Percentiles rank a stretch among this genome's conserved stretches.
These are phyloP conservation scores for Psophocarpus tetragonolobus DNA, from an alignment of 306 rosid genomes.

Conservation along the genomic window DNA sequence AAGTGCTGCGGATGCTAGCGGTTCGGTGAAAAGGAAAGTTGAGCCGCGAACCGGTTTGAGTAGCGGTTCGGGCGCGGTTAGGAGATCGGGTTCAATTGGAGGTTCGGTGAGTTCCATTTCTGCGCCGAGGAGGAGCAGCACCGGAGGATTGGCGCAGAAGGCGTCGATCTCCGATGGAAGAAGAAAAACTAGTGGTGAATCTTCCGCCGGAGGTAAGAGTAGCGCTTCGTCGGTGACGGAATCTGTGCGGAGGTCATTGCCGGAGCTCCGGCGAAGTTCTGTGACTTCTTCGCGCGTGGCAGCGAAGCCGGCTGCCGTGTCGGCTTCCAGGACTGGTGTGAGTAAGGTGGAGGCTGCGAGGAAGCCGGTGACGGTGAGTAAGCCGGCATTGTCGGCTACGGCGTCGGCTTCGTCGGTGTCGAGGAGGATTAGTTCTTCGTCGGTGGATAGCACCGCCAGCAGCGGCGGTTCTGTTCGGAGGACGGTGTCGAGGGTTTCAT, in stretches of 20 bases:
- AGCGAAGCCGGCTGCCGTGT: constrained; percentile 49
- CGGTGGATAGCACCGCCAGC: constrained; percentile 60
- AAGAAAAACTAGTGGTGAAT: constrained; percentile 32
- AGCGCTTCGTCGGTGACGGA: constrained; percentile 36
- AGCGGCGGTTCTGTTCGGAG: constrained; percentile 61
- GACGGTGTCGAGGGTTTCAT: constrained; percentile 60
- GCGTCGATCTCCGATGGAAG: constrained; percentile 46
- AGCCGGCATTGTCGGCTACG: constrained; percentile 48
- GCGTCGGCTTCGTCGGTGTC: constrained; percentile 52
- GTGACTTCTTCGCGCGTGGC: constrained; percentile 44
- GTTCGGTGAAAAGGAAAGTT: constrained; percentile 46
- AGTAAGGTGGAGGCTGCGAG: constrained; percentile 44
- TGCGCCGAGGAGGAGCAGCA: constrained; percentile 62
- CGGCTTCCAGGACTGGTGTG: constrained; percentile 43
- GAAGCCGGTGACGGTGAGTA: constrained; percentile 54
- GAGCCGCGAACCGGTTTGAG: constrained; percentile 48
- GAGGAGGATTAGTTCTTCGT: constrained; percentile 48
- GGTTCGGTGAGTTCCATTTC: constrained; percentile 50
- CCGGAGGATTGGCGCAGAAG: constrained; percentile 73
- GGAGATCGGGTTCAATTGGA: constrained; percentile 50
- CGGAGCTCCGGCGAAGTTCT: constrained; percentile 73
- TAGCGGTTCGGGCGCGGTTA: constrained; percentile 27
- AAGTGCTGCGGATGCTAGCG: constrained; percentile 37
- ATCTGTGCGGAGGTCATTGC: constrained; percentile 64
- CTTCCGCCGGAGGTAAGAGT: constrained; percentile 38